A percentile compares a stretch with the other conserved stretches of the same genome.
Evolutionary conservation across 2,329 filamentous ascomycete species (phyloP).

Genomic region (Scedosporium boydii): DNA sequence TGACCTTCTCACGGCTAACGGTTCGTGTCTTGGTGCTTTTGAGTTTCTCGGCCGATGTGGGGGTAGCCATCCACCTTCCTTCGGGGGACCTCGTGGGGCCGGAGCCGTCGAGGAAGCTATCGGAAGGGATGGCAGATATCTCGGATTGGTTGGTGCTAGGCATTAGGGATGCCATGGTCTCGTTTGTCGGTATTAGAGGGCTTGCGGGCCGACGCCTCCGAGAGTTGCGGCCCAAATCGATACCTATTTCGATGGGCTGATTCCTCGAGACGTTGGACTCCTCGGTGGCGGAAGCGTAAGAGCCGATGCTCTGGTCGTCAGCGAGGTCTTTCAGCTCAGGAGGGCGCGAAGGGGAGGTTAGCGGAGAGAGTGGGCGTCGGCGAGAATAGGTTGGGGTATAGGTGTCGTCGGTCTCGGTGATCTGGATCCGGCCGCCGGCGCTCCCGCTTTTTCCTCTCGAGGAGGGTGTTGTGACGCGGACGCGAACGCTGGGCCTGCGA

Average conservation of each 20-base stretch:
- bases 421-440: constrained; percentile 67
- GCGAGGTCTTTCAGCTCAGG: constrained; percentile 38
- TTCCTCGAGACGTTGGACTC: constrained; percentile 68
- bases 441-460: constrained; percentile 38
- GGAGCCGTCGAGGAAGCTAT: constrained; percentile 53
- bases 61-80: constrained; percentile 13
- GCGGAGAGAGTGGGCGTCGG: constrained; percentile 44
- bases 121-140: constrained; percentile 64
- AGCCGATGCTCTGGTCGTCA: constrained; percentile 59
- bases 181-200: constrained; percentile 51
- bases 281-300: constrained; percentile 69
- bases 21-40: constrained; percentile 33
- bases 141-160: constrained; percentile 61
- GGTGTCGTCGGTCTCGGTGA: constrained; percentile 70
- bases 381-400: constrained; percentile 52
- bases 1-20: constrained; percentile 31
- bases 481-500: constrained; percentile 71
- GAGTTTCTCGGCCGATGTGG: constrained; percentile 14
- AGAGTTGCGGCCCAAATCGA: constrained; percentile 37
- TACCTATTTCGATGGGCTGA: constrained; percentile 76
- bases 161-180: constrained; percentile 47
- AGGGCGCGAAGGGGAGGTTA: constrained; percentile 25
- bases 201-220: constrained; percentile 56
- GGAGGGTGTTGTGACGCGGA: constrained; percentile 66
- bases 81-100: constrained; percentile 26